Percentiles rank a stretch among this genome's conserved stretches.
Evolutionary conservation across 345 rosid genomes (phyloP).

Genomic region (Draba incana): DNA sequence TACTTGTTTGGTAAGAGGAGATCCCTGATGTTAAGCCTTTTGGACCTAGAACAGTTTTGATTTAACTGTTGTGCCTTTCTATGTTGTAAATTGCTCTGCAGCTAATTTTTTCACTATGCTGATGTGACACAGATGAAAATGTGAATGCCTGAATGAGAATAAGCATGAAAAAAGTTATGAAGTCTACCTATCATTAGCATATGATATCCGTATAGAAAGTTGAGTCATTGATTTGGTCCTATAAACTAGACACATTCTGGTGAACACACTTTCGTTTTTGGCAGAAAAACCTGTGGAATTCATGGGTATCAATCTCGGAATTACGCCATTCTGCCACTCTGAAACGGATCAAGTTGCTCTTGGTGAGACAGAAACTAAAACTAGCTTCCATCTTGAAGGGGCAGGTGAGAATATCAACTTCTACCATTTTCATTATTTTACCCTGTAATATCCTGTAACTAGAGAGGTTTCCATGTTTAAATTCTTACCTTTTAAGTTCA

Average conservation of each 20-base stretch:
- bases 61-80: slow-evolving; percentile 7
- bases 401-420: slow-evolving; percentile 64
- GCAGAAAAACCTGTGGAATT: slow-evolving; percentile 84
- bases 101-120: neutral
- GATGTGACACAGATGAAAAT: neutral
- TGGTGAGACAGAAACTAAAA: slow-evolving; percentile 77
- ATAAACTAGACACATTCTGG: slow-evolving; percentile 5
- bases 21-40: slow-evolving; percentile 8
- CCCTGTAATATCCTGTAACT: neutral
- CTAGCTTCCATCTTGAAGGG: slow-evolving; percentile 78
- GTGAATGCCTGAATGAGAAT: neutral
- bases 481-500: neutral
- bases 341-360: slow-evolving; percentile 72
- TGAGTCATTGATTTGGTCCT: slow-evolving; percentile 9
- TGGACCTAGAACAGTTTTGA: neutral
- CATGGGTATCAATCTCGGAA: slow-evolving; percentile 79
- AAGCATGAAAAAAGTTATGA: slow-evolving; percentile 2
- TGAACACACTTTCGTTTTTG: slow-evolving; percentile 13
- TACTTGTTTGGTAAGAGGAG: slow-evolving; percentile 4
- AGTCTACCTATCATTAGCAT: slow-evolving; percentile 3
- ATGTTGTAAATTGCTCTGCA: neutral
- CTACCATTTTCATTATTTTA: neutral
- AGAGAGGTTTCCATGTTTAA: slow-evolving; percentile 1
- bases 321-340: slow-evolving; percentile 77
- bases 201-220: neutral